Evolutionary conservation across 768 basidiomycete genomes (phyloP).

Genomic region (Hygrophorus russula): DNA sequence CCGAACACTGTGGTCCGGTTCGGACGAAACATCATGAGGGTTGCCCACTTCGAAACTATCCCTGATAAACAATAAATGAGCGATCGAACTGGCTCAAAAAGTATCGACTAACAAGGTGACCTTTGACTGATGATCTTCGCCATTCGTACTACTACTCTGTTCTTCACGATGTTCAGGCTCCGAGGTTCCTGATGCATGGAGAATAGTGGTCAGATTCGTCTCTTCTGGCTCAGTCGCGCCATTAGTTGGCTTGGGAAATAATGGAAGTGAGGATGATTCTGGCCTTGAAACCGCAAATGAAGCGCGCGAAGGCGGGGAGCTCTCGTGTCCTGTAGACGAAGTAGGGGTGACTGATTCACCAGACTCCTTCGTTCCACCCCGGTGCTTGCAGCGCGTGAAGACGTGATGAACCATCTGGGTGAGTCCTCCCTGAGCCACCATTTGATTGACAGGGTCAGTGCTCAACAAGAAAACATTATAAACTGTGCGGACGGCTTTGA

Average conservation of each 20-base stretch:
- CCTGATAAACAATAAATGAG: constrained; percentile 12
- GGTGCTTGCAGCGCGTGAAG: constrained; percentile 66
- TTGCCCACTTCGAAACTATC: constrained; percentile 24
- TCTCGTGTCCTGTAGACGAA: constrained; percentile 4
- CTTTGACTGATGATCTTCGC: neutral
- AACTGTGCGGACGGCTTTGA: constrained; percentile 94
- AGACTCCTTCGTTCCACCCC: constrained; percentile 12
- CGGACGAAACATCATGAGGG: constrained; percentile 22
- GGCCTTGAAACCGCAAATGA: constrained; percentile 7
- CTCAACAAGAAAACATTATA: constrained; percentile 97
- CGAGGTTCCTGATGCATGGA: too few species aligned
- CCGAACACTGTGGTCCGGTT: constrained; percentile 20
- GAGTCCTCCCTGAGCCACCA: constrained; percentile 94
- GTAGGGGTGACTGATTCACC: constrained; percentile 6
- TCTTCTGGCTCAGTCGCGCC: neutral
- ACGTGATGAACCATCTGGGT: constrained; percentile 98
- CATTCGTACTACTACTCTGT: too few species aligned
- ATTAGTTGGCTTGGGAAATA: neutral
- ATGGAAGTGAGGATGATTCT: constrained; percentile 3
- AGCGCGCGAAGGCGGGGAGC: constrained; percentile 3
- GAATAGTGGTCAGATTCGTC: neutral
- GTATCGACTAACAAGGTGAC: neutral
- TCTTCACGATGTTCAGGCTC: too few species aligned
- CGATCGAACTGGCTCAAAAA: neutral
- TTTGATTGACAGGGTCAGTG: constrained; percentile 85